A percentile compares a stretch with the other conserved stretches of the same genome.
phyloP scores from a whole-genome alignment of 345 rosid species.

The Rhizophora apiculata region DNA sequence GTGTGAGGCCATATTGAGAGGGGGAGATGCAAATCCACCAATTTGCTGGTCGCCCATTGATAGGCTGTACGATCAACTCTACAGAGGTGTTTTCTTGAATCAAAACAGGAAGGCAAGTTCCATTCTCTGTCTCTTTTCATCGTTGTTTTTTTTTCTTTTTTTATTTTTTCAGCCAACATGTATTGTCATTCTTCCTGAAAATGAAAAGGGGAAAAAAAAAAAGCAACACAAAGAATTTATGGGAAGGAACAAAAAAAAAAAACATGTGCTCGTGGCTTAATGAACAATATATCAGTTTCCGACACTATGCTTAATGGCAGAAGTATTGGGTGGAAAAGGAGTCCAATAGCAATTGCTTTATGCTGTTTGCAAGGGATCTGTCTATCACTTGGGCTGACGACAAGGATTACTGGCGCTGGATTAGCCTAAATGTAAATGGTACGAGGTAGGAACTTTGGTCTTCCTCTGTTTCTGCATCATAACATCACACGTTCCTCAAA shows the following conservation, averaged over 20 bases:
- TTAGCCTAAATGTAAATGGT: conserved; percentile 27
- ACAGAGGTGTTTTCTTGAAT: conserved; percentile 43
- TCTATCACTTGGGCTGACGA: conserved; percentile 61
- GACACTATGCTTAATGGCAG: conserved; percentile 18
- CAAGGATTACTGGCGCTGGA: conserved; percentile 54
- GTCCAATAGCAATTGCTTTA: conserved; percentile 49
- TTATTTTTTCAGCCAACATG: neutral
- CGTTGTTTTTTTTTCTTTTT: neutral
- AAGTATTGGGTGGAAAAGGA: conserved; percentile 54
- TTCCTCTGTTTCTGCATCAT: neutral
- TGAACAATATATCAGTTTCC: neutral
- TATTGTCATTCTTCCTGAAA: neutral
- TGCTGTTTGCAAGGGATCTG: conserved; percentile 53
- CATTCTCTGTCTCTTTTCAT: neutral
- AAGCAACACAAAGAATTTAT: too few species aligned
- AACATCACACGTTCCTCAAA: neutral
- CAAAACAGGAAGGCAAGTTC: conserved; percentile 39
- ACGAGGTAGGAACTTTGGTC: conserved; percentile 11
- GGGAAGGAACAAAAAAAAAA: neutral
- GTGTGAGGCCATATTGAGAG: conserved; percentile 39
- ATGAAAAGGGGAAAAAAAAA: too few species aligned
- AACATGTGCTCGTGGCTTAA: neutral
- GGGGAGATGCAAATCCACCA: conserved; percentile 43
- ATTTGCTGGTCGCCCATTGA: conserved; percentile 27
- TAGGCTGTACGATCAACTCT: conserved; percentile 35